These are phyloP conservation scores for Phytophthora ohioensis DNA, from an alignment of 352 stramenopile genomes.

Conservation along the genomic window DNA sequence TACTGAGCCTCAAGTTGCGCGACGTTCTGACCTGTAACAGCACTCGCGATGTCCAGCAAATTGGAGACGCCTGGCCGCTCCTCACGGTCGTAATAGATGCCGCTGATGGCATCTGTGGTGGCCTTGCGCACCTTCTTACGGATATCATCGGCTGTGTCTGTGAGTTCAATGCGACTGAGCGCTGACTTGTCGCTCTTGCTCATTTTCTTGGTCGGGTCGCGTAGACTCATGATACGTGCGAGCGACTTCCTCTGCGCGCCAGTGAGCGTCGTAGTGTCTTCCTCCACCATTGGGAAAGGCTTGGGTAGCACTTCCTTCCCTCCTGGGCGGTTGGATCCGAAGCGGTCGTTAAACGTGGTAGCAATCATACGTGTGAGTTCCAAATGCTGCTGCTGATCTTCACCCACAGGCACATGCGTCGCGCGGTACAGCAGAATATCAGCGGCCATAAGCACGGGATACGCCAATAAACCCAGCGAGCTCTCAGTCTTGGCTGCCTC, in stretches of 20 bases:
- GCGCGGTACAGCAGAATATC: slow-evolving; percentile 99
- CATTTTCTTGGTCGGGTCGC: slow-evolving; percentile 98
- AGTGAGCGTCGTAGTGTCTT: slow-evolving; percentile 41
- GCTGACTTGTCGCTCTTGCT: slow-evolving; percentile 96
- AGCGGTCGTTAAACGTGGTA: slow-evolving; percentile 97
- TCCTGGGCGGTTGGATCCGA: slow-evolving; percentile 51
- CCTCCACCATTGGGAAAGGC: slow-evolving; percentile 58
- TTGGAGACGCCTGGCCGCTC: slow-evolving; percentile 96
- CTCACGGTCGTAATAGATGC: slow-evolving; percentile 90
- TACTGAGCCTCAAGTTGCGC: slow-evolving; percentile 81
- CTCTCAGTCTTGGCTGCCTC: slow-evolving; percentile 77
- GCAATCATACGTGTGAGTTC: slow-evolving; percentile 98
- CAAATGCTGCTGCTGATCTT: slow-evolving; percentile 98
- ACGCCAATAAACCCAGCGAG: slow-evolving; percentile 96
- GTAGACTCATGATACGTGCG: slow-evolving; percentile 97
- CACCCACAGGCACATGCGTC: slow-evolving; percentile 97
- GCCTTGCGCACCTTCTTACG: slow-evolving; percentile 90
- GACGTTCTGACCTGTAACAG: slow-evolving; percentile 75
- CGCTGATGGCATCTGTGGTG: slow-evolving; percentile 88
- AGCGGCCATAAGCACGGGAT: slow-evolving; percentile 99
- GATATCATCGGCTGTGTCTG: slow-evolving; percentile 74
- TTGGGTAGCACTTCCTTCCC: slow-evolving; percentile 60
- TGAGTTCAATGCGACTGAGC: slow-evolving; percentile 95
- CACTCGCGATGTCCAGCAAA: slow-evolving; percentile 93
- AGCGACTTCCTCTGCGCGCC: slow-evolving; percentile 45